Percentiles rank a stretch among this genome's conserved stretches.
Evolutionary conservation across 2,329 filamentous ascomycete genomes (phyloP).

Genomic region (Talaromyces sp.): DNA sequence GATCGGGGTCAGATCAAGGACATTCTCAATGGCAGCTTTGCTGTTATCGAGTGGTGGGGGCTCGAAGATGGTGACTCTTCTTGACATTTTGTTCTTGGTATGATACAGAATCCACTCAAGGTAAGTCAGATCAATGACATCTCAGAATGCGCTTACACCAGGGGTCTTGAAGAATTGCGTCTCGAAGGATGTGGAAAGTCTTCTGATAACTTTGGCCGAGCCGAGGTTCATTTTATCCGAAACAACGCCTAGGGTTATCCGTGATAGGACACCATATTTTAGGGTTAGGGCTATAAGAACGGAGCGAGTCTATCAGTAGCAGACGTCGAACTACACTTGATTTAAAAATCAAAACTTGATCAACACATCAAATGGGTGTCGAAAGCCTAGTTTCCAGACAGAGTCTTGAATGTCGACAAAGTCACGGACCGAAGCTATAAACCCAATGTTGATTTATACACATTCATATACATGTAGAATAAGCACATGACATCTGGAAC

Average conservation of each 20-base stretch:
- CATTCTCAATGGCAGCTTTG: conserved; percentile 82
- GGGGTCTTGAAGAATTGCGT: background rate
- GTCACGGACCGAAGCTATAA: too few species aligned
- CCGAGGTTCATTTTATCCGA: conserved; percentile 6
- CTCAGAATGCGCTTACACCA: background rate
- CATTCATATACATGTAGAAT: too few species aligned
- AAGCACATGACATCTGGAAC: too few species aligned
- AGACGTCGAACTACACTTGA: too few species aligned
- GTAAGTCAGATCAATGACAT: background rate
- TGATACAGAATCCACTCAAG: too few species aligned
- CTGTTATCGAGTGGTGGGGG: conserved; percentile 68
- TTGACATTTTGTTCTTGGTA: conserved; percentile 9
- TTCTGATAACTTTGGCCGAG: background rate
- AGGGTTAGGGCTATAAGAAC: background rate
- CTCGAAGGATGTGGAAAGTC: background rate
- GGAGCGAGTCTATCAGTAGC: too few species aligned
- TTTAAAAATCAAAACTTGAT: too few species aligned
- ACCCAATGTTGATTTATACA: too few species aligned
- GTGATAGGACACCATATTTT: background rate
- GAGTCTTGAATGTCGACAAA: too few species aligned
- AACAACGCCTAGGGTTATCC: background rate
- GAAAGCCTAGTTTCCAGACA: too few species aligned
- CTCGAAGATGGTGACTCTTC: conserved; percentile 62
- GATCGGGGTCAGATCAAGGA: conserved; percentile 78
- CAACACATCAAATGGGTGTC: too few species aligned